Conservation (phyloP, 257 asterid species). For the Solanum etuberosum region DNA sequence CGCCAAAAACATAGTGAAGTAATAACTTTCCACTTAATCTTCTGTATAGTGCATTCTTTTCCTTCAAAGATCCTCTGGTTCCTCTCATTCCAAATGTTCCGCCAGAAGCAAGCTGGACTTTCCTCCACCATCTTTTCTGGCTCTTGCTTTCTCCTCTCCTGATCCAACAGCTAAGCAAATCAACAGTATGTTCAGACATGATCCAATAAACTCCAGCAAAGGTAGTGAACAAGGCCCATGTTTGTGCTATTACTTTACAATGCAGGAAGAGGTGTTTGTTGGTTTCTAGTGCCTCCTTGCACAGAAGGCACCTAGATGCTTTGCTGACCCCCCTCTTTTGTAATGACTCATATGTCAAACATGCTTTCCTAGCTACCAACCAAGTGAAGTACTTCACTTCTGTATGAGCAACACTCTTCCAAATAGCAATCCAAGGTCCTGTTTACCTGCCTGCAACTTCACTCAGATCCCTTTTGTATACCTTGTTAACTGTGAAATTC, state of each 20-base stretch:
- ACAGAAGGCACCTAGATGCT: background rate
- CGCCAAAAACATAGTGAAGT: background rate
- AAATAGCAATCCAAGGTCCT: background rate
- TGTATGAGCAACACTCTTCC: background rate
- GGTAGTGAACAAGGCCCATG: background rate
- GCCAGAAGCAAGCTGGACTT: background rate
- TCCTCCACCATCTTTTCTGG: background rate
- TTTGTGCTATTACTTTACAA: background rate
- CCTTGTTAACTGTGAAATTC: background rate
- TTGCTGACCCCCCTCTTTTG: background rate
- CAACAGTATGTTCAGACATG: background rate
- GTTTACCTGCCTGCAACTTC: background rate
- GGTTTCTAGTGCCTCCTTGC: background rate
- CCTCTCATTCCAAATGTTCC: background rate
- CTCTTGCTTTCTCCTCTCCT: background rate
- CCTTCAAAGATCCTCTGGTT: background rate
- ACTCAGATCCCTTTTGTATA: background rate
- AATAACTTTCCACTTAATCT: background rate
- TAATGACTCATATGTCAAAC: background rate
- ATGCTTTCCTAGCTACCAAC: background rate
- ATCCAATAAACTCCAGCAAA: background rate
- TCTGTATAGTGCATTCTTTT: background rate
- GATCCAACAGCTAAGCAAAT: background rate
- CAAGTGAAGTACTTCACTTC: background rate
- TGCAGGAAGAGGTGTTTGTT: background rate